Evolutionary conservation across 2,329 filamentous ascomycete species (phyloP).

Genomic region (Pseudogymnoascus destructans): DNA sequence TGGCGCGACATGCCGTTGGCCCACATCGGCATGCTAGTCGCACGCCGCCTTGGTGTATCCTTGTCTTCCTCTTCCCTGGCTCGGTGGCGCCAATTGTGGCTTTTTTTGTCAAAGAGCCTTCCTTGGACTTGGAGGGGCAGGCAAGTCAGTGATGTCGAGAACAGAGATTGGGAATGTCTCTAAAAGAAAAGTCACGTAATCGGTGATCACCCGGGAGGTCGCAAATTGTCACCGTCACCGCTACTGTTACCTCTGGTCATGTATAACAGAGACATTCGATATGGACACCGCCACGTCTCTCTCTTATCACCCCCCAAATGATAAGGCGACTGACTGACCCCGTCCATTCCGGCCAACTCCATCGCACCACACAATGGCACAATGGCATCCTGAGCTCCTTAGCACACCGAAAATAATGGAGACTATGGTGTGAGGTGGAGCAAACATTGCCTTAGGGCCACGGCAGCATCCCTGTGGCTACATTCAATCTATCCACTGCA

Average conservation of each 20-base stretch:
- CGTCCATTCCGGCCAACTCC: background rate
- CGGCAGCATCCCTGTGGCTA: slow-evolving; percentile 2
- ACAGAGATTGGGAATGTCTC: background rate
- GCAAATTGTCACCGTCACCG: slow-evolving; percentile 3
- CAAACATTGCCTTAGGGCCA: slow-evolving; percentile 3
- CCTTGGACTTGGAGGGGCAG: background rate
- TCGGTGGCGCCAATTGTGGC: background rate
- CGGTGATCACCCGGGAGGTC: background rate
- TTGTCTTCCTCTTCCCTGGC: background rate
- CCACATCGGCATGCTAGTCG: background rate
- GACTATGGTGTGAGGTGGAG: background rate
- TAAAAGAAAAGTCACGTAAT: background rate
- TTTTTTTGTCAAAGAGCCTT: slow-evolving; percentile 3
- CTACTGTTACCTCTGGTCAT: background rate
- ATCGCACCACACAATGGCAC: background rate
- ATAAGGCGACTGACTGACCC: background rate
- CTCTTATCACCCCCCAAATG: slow-evolving; percentile 1
- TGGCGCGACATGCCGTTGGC: background rate
- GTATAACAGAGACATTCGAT: slow-evolving; percentile 3
- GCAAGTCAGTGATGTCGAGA: background rate
- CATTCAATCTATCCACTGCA: background rate
- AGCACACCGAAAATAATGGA: background rate
- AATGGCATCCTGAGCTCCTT: background rate
- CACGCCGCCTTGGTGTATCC: background rate
- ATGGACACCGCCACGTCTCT: slow-evolving; percentile 2